Base-by-base conservation (phyloP, 345 rosid genomes). In the Leavenworthia alabamica region DNA sequence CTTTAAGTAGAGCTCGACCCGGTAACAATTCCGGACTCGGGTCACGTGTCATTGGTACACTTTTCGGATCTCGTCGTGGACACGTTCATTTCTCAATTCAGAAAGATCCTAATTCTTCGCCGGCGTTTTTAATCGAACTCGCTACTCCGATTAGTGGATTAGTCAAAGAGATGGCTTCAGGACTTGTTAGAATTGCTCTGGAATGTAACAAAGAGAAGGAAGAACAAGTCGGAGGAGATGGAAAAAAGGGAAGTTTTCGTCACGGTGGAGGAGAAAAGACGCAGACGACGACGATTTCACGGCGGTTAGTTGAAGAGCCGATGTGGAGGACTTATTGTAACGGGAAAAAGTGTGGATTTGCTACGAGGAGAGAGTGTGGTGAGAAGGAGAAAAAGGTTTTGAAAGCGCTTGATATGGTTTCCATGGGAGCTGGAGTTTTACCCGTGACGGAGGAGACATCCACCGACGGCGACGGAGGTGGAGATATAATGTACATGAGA, bases 381-480 rank as follows among this genome's bases (percentile, higher is more conserved):
- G 68, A 62, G 42, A 81, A 82, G 60, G 99, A 90, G 51, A 73
- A 79, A 75, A 86, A 76, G 68, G 80, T 94, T 24, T 61, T 94
- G 64, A 94, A 84, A 60, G 90, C 97, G 3, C 82, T 94, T 15
- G 97, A 94, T 78, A 87, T 89, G 58, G 89, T 94, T 52, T 90
- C 99, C 19, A 94, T 83, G 96, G 99, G 99, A 0, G 96, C 99
- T 2, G 99, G 99, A 16, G 99, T 94, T 23, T 76, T 94, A 75
- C 99, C 99, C 6, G 80, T 75, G 16, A 39, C 39, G 31, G 75
- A 28, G 59, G 69, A 24, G 15, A 66, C 63, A 4, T 56, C 64
- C 13, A 39, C 1, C 17, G 48, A 20, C 44, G 85, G 70, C 19
- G 75, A 62, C 0, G 54, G 46, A 0, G 69, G 40, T 4, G 89